phyloP scores from a whole-genome alignment of 2,329 filamentous ascomycete species.

The Aureobasidium musti region DNA sequence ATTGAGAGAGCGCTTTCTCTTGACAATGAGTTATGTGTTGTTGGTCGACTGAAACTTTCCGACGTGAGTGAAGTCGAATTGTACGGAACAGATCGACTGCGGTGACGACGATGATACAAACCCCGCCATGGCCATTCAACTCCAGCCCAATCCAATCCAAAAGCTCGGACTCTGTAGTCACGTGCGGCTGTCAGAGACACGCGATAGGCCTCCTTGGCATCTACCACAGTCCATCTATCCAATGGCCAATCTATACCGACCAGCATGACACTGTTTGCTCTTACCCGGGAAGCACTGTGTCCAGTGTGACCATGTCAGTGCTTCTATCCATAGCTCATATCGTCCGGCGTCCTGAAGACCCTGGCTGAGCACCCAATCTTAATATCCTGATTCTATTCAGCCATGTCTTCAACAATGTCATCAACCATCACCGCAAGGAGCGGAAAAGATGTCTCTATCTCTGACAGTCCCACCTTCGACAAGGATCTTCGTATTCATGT shows the following conservation, averaged over 20 bases:
- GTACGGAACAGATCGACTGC: constrained; percentile 4
- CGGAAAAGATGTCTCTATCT: constrained; percentile 41
- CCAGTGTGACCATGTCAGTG: constrained; percentile 11
- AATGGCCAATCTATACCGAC: not conserved
- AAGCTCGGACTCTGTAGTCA: constrained; percentile 11
- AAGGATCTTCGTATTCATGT: constrained; percentile 82
- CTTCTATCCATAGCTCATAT: not conserved
- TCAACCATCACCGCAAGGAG: constrained; percentile 18
- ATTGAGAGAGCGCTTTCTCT: not conserved
- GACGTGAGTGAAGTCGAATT: not conserved
- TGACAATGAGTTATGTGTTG: not conserved
- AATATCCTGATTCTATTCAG: not conserved
- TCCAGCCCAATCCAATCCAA: not conserved
- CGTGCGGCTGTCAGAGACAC: not conserved
- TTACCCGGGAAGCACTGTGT: not conserved
- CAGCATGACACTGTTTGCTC: not conserved
- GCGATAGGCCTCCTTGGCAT: not conserved
- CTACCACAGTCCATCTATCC: not conserved
- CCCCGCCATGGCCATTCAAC: constrained; percentile 6
- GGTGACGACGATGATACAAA: constrained; percentile 18
- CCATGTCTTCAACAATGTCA: constrained; percentile 25
- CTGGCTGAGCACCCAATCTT: not conserved
- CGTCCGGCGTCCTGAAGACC: constrained; percentile 9
- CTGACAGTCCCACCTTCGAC: constrained; percentile 85
- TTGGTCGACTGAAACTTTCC: not conserved